Evolutionary conservation across 2,329 filamentous ascomycete genomes (phyloP), one percentile per base, ranked within the genome.

Genomic region (Claviceps maximensis): DNA sequence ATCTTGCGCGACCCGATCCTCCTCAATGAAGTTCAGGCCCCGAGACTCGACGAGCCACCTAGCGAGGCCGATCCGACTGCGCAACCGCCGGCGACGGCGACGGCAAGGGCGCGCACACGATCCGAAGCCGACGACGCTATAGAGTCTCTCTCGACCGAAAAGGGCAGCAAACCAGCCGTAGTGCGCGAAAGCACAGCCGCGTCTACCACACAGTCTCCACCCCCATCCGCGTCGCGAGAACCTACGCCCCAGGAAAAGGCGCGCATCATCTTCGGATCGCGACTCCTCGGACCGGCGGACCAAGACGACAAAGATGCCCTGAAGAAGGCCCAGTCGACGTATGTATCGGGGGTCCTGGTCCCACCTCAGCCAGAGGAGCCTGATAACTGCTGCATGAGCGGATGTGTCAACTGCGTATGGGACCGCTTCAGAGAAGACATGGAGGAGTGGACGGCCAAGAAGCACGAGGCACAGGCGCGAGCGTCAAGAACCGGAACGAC

Each of bases 311-410:
- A 80, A 42, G 69, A 81, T 6, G 76, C 74, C 3, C 74, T 79
- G 46, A 76, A 82, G 38, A 71, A 80, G 13, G 71, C 76, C 15
- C 74, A 78, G 56, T 82, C 82, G 49, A 79, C 73, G 9, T 73
- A 81, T 55, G 74, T 96, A 53, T 89, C 87, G 1, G 91, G 90
- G 3, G 78, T 97, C 1, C 70, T 81, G 19, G 85, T 97, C 4
- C 93, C 93, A 2, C 90, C 89, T 0, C 79, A 80, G 48, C 93
- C 93, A 1, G 77, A 82, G 48, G 91, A 98, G 69, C 93, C 93
- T 3, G 93, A 97, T 63, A 96, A 98, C 65, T 98, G 93, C 76
- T 98, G 93, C 70, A 98, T 98, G 93, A 93, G 87, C 63, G 93
- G 93, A 3, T 98, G 93, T 66, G 91, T 95, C 49, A 90, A 97